Conservation (phyloP, 2,329 filamentous ascomycete genomes). For the Trichoderma sp. region DNA sequence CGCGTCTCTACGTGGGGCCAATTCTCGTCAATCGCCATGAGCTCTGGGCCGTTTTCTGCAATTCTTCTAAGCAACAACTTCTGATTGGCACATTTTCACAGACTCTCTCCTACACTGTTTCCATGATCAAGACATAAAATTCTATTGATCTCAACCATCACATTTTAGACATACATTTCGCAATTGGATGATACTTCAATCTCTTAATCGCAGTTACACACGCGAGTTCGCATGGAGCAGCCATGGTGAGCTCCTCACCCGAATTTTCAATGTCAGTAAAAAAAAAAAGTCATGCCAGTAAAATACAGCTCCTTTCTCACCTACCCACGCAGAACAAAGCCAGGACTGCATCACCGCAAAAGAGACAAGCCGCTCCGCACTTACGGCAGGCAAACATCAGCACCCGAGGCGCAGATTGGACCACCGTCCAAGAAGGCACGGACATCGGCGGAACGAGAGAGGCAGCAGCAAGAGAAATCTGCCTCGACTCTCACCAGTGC, state of each 20-base stretch:
- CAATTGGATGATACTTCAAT: background rate
- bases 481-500: background rate
- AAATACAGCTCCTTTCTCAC: background rate
- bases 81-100: too few relatives aligned
- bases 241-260: conserved; percentile 36
- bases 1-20: conserved; percentile 33
- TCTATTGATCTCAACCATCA: background rate
- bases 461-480: background rate
- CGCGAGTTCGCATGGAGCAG: background rate
- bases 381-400: conserved; percentile 44
- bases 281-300: too few relatives aligned
- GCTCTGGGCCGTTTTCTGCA: background rate
- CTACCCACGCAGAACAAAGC: conserved; percentile 38
- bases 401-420: conserved; percentile 36
- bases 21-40: background rate
- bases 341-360: conserved; percentile 35
- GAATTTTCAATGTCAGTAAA: conserved; percentile 1
- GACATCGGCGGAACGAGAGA: background rate
- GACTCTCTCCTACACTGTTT: too few relatives aligned
- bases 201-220: background rate
- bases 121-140: too few relatives aligned
- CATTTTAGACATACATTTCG: background rate
- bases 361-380: conserved; percentile 46
- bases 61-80: background rate
- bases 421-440: conserved; percentile 37